A percentile compares a stretch with the other conserved stretches of the same genome.
Evolutionary conservation across 441 rosid species (phyloP).

Genomic region (Populus hybrid): DNA sequence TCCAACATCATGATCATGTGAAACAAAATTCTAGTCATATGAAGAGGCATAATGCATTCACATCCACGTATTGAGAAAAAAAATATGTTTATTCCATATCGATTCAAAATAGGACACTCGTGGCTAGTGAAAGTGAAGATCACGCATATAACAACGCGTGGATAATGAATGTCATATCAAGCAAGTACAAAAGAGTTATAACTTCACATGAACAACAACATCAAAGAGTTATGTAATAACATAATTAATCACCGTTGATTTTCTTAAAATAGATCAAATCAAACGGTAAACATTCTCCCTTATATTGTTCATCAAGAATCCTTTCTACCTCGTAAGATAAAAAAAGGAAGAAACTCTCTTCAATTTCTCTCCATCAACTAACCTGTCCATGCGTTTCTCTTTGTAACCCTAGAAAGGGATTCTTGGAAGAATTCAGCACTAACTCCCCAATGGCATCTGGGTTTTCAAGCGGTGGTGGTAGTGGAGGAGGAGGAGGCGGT

Average conservation of each 20-base stretch:
- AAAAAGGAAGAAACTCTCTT: conserved; percentile 2
- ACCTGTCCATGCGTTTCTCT: conserved; percentile 35
- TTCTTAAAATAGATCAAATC: too few species aligned
- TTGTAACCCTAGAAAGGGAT: conserved; percentile 9
- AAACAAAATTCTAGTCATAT: too few species aligned
- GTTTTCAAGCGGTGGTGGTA: conserved; percentile 41
- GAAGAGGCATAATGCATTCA: too few species aligned
- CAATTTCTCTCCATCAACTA: conserved; percentile 2
- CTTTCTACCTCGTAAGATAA: conserved; percentile 17
- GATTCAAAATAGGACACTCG: too few species aligned
- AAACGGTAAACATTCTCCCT: conserved; percentile 14
- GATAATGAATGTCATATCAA: background rate
- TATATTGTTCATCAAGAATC: conserved; percentile 26
- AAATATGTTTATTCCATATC: too few species aligned
- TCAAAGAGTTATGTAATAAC: too few species aligned
- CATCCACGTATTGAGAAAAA: too few species aligned
- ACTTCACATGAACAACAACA: too few species aligned
- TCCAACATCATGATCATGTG: too few species aligned
- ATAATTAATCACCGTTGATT: too few species aligned
- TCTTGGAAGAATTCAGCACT: background rate
- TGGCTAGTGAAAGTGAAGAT: too few species aligned
- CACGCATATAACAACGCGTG: conserved; percentile 8
- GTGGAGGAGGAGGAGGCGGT: background rate
- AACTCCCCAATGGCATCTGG: conserved; percentile 63
- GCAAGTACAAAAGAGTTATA: too few species aligned